Percentiles rank a stretch among this genome's conserved stretches.
Evolutionary conservation across 2,329 filamentous ascomycete species (phyloP).

Genomic region (Talaromyces sp.): DNA sequence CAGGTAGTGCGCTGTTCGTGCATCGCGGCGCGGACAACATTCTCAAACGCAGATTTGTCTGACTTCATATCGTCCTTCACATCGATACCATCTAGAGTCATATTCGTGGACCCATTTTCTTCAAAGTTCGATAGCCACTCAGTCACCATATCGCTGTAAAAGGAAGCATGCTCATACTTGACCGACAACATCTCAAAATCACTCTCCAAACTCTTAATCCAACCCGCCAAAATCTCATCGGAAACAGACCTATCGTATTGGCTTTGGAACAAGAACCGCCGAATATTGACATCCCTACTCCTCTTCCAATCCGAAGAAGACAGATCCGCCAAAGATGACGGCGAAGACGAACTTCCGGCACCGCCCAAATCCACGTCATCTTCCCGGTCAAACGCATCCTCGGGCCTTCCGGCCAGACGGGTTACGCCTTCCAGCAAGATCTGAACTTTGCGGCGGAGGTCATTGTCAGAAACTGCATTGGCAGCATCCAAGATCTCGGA

Average conservation of each 20-base stretch:
- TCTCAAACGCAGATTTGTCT: slow-evolving; percentile 38
- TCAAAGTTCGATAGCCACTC: slow-evolving; percentile 50
- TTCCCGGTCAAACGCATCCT: slow-evolving; percentile 33
- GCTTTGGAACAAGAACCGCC: slow-evolving; percentile 54
- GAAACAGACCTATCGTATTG: slow-evolving; percentile 54
- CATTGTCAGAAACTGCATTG: slow-evolving; percentile 24
- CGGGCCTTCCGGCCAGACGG: slow-evolving; percentile 35
- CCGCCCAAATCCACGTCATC: slow-evolving; percentile 23
- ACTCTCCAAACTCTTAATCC: slow-evolving; percentile 47
- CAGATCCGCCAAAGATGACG: neutral
- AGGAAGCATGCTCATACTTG: slow-evolving; percentile 54
- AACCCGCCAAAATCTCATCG: slow-evolving; percentile 43
- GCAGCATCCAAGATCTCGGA: slow-evolving; percentile 38
- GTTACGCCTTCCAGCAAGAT: slow-evolving; percentile 38
- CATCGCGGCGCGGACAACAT: slow-evolving; percentile 53
- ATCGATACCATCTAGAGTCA: neutral
- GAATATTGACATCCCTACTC: slow-evolving; percentile 43
- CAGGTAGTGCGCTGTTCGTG: slow-evolving; percentile 53
- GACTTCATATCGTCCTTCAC: slow-evolving; percentile 22
- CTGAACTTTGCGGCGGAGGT: slow-evolving; percentile 31
- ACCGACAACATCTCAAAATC: slow-evolving; percentile 51
- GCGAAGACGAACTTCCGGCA: slow-evolving; percentile 2
- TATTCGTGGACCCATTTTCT: neutral
- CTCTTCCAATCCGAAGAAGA: slow-evolving; percentile 22
- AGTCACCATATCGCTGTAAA: slow-evolving; percentile 56